Evolutionary conservation across 148 eudicot genomes (phyloP).

Genomic region (Cornus kousa): DNA sequence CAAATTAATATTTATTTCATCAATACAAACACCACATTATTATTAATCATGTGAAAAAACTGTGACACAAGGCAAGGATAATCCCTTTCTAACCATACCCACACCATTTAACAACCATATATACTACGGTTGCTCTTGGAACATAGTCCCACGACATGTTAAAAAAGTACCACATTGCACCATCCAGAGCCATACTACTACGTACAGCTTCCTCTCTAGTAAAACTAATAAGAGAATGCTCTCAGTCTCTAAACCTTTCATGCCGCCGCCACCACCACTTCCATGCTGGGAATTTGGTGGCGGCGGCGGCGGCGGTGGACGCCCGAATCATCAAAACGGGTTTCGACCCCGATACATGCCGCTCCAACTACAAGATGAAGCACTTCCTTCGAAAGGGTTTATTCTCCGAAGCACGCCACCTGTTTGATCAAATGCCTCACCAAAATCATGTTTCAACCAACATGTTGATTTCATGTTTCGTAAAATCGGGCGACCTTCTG

Average conservation of each 20-base stretch:
- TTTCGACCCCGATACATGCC: constrained; percentile 53
- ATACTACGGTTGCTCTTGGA: too few relatives aligned
- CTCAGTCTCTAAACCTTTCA: background rate
- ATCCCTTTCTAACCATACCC: too few relatives aligned
- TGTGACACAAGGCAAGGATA: too few relatives aligned
- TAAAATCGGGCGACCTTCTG: constrained; percentile 49
- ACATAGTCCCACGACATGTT: too few relatives aligned
- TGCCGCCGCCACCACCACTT: background rate
- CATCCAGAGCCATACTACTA: background rate
- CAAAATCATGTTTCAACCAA: constrained; percentile 46
- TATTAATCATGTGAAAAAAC: too few relatives aligned
- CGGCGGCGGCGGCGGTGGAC: constrained; percentile 28
- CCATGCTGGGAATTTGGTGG: constrained; percentile 14
- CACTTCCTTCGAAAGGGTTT: constrained; percentile 30
- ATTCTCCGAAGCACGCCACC: constrained; percentile 37
- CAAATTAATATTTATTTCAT: too few relatives aligned
- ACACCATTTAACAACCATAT: too few relatives aligned
- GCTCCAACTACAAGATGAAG: constrained; percentile 49
- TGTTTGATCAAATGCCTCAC: constrained; percentile 72
- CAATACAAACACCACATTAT: too few relatives aligned
- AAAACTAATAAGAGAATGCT: background rate
- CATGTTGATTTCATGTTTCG: constrained; percentile 58
- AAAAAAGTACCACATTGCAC: background rate
- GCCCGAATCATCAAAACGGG: constrained; percentile 74
- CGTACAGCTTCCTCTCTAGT: background rate